Conservation (phyloP, 768 basidiomycete species). For the Macrolepiota dolichaula region DNA sequence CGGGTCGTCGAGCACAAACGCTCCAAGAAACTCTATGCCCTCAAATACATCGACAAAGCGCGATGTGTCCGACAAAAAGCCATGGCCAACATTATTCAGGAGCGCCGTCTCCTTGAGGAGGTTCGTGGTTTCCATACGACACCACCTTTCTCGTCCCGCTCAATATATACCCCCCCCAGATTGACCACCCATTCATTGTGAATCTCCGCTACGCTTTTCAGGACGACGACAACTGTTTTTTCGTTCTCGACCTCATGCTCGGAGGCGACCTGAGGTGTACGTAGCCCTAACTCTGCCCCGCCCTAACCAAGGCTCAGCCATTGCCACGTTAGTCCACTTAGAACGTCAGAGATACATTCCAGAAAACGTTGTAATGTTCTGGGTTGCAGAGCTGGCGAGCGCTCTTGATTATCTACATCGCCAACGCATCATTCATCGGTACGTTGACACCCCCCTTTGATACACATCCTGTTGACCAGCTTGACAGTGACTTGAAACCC, state of each 20-base stretch:
- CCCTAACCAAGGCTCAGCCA: constrained; percentile 6
- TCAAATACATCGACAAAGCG: constrained; percentile 98
- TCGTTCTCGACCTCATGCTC: constrained; percentile 94
- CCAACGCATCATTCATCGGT: constrained; percentile 95
- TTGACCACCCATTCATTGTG: constrained; percentile 87
- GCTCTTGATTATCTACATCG: constrained; percentile 88
- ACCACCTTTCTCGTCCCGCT: constrained; percentile 5
- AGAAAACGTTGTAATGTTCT: constrained; percentile 80
- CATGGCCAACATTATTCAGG: constrained; percentile 91
- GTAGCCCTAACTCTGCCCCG: constrained; percentile 26
- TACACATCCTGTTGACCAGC: not conserved
- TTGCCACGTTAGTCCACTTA: constrained; percentile 63
- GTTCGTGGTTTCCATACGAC: constrained; percentile 33
- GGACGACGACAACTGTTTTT: constrained; percentile 97
- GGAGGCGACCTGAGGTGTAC: constrained; percentile 90
- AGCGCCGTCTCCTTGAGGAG: constrained; percentile 90
- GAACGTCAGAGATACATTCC: constrained; percentile 64
- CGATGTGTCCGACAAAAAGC: constrained; percentile 89
- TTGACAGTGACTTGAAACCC: constrained; percentile 85
- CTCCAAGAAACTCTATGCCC: constrained; percentile 86
- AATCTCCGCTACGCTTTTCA: constrained; percentile 96
- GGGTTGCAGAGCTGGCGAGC: constrained; percentile 83
- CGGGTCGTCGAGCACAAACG: constrained; percentile 96
- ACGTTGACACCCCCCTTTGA: constrained; percentile 22
- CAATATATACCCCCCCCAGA: constrained; percentile 38